phyloP scores from a whole-genome alignment of 1,284 basidiomycete genomes.

The Wallemia ichthyophaga region DNA sequence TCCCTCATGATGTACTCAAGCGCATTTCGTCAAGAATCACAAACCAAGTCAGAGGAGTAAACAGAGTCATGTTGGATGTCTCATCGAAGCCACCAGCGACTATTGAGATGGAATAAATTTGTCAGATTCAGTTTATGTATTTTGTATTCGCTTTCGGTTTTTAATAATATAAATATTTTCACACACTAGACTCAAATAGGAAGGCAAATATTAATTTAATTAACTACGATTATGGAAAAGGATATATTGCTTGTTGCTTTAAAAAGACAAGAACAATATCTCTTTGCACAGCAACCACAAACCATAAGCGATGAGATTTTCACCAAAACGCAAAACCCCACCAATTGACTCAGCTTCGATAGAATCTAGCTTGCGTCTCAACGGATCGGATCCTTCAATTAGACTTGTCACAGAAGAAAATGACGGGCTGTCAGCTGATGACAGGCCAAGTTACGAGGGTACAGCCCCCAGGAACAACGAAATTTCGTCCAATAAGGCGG shows the following conservation, averaged over 20 bases:
- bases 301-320: not conserved
- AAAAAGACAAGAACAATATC: not conserved
- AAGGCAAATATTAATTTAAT: not conserved
- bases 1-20: constrained; percentile 69
- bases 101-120: not conserved
- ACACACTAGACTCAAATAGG: not conserved
- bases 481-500: not conserved
- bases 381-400: not conserved
- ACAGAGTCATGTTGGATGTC: constrained; percentile 82
- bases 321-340: not conserved
- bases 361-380: not conserved
- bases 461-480: not conserved
- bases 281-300: not conserved
- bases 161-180: not conserved
- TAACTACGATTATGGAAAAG: not conserved
- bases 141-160: not conserved
- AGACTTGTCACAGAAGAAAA: not conserved
- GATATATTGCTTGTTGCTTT: not conserved
- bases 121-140: not conserved
- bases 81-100: constrained; percentile 79
- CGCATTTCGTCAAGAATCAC: constrained; percentile 90
- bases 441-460: too few species aligned
- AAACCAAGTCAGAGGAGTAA: constrained; percentile 81
- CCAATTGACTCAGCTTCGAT: not conserved
- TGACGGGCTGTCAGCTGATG: not conserved